Evolutionary conservation across 1,284 basidiomycete genomes (phyloP), one percentile per base, ranked within the genome.

Genomic region (Crepidotus sp.): DNA sequence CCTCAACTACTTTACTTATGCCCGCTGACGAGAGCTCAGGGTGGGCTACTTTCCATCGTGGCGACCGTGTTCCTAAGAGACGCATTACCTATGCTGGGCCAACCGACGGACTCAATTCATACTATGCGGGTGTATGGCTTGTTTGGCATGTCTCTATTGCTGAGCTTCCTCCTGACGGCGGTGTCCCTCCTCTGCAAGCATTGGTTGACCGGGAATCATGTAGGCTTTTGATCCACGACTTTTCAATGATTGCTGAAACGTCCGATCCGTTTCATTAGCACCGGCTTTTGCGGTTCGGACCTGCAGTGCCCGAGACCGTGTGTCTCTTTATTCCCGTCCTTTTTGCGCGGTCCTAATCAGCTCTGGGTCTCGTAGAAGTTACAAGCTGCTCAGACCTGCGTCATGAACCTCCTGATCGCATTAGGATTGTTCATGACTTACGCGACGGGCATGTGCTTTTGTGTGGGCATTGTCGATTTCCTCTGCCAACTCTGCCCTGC

Each of bases 401-500:
- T 21, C 26, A 17, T 42, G 40, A 25, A 36, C 11, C 8, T 17
- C 33, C 30, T 46, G 34, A 26, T 46, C 15, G 34, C 39, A 22
- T 30, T 6, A 2, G 45, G 45, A 4, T 24, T 36, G 21, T 6
- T 18, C 6, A 11, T 37, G 6, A n/a, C 36, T 13, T 41, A 31
- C 2, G n/a, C 24, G 2, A 30, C 22, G 18, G 7, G 18, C 18
- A 1, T 29, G n/a, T 46, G 22, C 18, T 29, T 37, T 8, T 29
- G 22, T n/a, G 18, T 42, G 17, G 45, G 45, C 15, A 5, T 42
- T 14, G 13, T 37, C 33, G 45, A 41, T 21, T 40, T 46, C 25
- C 29, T 46, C 22, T 46, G 45, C 39, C 45, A 42, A 13, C 24
- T 29, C 14, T 42, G 33, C 31, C 45, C 45, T 26, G 13, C 31